A percentile compares a stretch with the other conserved stretches of the same genome.
Evolutionary conservation across 2,329 filamentous ascomycete species (phyloP).

Genomic region (Fusarium denticulatum): DNA sequence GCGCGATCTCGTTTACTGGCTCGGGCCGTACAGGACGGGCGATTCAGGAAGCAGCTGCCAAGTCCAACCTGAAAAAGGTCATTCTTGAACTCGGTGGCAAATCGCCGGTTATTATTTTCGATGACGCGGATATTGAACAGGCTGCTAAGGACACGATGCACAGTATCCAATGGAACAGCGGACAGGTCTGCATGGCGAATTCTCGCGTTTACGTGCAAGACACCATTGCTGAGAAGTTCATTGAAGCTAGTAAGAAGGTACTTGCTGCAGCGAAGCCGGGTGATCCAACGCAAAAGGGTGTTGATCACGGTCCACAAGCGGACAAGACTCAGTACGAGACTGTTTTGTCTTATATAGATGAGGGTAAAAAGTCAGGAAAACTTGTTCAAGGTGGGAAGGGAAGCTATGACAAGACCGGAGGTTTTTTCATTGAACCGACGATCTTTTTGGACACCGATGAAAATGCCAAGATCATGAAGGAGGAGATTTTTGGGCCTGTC

Average conservation of each 20-base stretch:
- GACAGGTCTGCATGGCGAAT: conserved; percentile 70
- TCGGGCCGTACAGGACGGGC: conserved; percentile 74
- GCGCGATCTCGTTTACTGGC: conserved; percentile 82
- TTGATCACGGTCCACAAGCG: conserved; percentile 28
- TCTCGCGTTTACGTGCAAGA: conserved; percentile 67
- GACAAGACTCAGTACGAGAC: conserved; percentile 27
- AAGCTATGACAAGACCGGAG: conserved; percentile 1
- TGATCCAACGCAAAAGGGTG: not conserved
- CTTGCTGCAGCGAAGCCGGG: conserved; percentile 5
- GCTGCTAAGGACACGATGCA: conserved; percentile 58
- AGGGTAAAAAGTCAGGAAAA: conserved; percentile 22
- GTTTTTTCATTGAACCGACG: conserved; percentile 29
- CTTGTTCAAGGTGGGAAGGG: conserved; percentile 20
- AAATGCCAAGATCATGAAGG: conserved; percentile 60
- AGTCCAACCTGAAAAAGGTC: conserved; percentile 71
- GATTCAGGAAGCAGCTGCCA: conserved; percentile 77
- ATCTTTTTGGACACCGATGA: conserved; percentile 39
- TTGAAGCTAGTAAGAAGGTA: conserved; percentile 6
- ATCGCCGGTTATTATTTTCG: conserved; percentile 71
- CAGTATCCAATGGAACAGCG: conserved; percentile 63
- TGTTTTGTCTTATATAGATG: conserved; percentile 21
- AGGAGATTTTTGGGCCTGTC: conserved; percentile 73
- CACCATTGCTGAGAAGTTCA: conserved; percentile 49
- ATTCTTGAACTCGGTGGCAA: conserved; percentile 76
- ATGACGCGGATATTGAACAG: conserved; percentile 54